Evolutionary conservation across 2,329 filamentous ascomycete genomes (phyloP).

Genomic region (Cladosporium sp.): DNA sequence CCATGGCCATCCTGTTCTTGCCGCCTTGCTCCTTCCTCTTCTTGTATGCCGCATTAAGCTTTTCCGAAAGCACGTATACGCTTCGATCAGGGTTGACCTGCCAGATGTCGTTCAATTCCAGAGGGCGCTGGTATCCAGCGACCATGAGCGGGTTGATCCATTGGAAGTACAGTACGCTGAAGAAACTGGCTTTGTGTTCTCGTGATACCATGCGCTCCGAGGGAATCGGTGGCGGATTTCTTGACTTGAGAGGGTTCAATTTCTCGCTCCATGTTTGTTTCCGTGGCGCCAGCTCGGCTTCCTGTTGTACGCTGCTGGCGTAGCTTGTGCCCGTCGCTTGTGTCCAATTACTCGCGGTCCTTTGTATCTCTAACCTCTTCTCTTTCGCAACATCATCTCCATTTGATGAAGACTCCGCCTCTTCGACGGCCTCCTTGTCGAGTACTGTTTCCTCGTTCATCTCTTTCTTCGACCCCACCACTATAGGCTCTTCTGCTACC

Average conservation of each 20-base stretch:
- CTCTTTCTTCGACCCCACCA: conserved; percentile 38
- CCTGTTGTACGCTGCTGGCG: conserved; percentile 24
- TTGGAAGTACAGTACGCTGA: conserved; percentile 77
- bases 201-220: conserved; percentile 57
- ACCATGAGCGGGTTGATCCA: conserved; percentile 91
- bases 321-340: conserved; percentile 35
- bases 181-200: conserved; percentile 71
- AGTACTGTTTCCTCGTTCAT: conserved; percentile 36
- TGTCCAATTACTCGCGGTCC: conserved; percentile 37
- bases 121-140: conserved; percentile 77
- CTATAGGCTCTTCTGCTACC: conserved; percentile 40
- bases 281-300: conserved; percentile 28
- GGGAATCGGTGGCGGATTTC: conserved; percentile 57
- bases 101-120: conserved; percentile 87
- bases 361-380: conserved; percentile 24
- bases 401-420: conserved; percentile 20
- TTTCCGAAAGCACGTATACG: conserved; percentile 67
- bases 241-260: conserved; percentile 50
- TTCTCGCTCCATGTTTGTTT: conserved; percentile 64
- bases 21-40: conserved; percentile 64
- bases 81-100: conserved; percentile 77
- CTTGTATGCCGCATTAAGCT: conserved; percentile 62
- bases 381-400: conserved; percentile 22
- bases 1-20: conserved; percentile 73
- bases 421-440: conserved; percentile 29